Evolutionary conservation across 2,329 filamentous ascomycete species (phyloP).

Genomic region (Xylaria sp.): DNA sequence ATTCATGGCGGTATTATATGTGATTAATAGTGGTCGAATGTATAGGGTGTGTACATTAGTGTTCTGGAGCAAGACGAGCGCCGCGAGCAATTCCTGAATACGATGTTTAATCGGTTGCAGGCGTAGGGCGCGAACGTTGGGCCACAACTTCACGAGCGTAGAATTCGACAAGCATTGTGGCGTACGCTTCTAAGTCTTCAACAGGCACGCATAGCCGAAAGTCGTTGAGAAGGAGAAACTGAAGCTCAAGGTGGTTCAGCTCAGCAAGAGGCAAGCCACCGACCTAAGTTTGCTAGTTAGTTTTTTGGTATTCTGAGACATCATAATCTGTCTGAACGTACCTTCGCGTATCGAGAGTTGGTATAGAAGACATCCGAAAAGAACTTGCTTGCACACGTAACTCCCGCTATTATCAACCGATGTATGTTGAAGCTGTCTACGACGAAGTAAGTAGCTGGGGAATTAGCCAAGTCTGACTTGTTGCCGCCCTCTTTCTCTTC

Average conservation of each 20-base stretch:
- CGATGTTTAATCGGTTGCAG: slow-evolving; percentile 32
- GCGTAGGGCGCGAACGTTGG: slow-evolving; percentile 47
- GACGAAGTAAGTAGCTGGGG: slow-evolving; percentile 77
- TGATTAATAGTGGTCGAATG: slow-evolving; percentile 30
- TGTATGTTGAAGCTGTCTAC: slow-evolving; percentile 99
- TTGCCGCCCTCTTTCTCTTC: slow-evolving; percentile 38
- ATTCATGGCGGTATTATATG: slow-evolving; percentile 36
- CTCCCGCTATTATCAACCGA: slow-evolving; percentile 92
- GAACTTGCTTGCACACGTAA: slow-evolving; percentile 99
- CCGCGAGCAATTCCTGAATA: slow-evolving; percentile 6
- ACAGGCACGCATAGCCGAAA: slow-evolving; percentile 93
- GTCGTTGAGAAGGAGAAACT: slow-evolving; percentile 95
- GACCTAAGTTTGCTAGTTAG: slow-evolving; percentile 69
- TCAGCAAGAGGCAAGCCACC: slow-evolving; percentile 91
- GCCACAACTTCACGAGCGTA: slow-evolving; percentile 89
- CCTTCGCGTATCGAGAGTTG: slow-evolving; percentile 99
- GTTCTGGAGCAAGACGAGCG: slow-evolving; percentile 9
- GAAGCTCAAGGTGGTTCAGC: slow-evolving; percentile 94
- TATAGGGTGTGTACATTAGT: slow-evolving; percentile 25
- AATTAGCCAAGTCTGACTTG: slow-evolving; percentile 45
- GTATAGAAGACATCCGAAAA: slow-evolving; percentile 99
- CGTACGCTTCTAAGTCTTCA: slow-evolving; percentile 96
- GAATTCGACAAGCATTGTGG: slow-evolving; percentile 98
- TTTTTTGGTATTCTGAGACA: slow-evolving; percentile 1
- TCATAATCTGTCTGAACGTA: slow-evolving; percentile 56